A percentile compares a stretch with the other conserved stretches of the same genome.
These are phyloP conservation scores for Wickerhamiella brachini DNA, from an alignment of 805 yeast genomes.

Conservation along the genomic window DNA sequence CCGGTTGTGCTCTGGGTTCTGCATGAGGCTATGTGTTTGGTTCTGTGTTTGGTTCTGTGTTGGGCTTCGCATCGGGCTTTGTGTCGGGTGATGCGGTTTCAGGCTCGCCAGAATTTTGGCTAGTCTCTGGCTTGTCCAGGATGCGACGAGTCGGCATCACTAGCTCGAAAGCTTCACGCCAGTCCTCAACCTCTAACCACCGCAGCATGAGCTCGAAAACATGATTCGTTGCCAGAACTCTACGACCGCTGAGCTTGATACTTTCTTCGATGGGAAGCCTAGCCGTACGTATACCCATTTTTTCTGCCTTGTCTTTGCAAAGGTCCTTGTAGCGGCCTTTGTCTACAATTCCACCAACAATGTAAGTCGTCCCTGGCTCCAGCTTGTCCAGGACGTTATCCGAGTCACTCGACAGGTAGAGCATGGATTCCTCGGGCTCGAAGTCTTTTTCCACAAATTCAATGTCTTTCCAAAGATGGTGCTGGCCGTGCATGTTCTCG, in stretches of 20 bases:
- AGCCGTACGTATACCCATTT: conserved; percentile 55
- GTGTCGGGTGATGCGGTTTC: no score
- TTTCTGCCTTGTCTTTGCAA: conserved; percentile 70
- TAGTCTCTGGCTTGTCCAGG: background rate
- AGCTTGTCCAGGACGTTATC: conserved; percentile 50
- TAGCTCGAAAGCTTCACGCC: conserved; percentile 79
- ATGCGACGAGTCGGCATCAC: conserved; percentile 71
- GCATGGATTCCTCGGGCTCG: conserved; percentile 22
- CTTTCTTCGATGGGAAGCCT: conserved; percentile 79
- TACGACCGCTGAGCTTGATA: conserved; percentile 70
- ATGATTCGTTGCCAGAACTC: conserved; percentile 85
- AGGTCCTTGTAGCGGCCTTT: conserved; percentile 76
- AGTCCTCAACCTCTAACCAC: conserved; percentile 65
- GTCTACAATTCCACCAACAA: conserved; percentile 93
- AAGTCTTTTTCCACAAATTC: conserved; percentile 33
- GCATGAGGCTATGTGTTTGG: no score
- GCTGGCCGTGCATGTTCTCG: conserved; percentile 38
- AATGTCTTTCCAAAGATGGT: conserved; percentile 56
- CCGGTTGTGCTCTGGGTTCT: no score
- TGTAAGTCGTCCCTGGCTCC: conserved; percentile 59
- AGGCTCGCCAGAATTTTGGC: background rate
- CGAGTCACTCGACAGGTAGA: conserved; percentile 77
- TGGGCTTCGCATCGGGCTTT: no score
- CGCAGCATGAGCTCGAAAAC: conserved; percentile 78
- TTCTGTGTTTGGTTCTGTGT: no score